Evolutionary conservation across 176 grass and related monocot species (phyloP).

Genomic region (Triticum aestivum): IWGSC_CS_RefSeq_v2.1 NC_057794.1:539225865-539226364

Average conservation of each 20-base stretch:
- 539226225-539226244: constrained; percentile 69
- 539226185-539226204: constrained; percentile 45
- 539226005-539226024: constrained; percentile 8
- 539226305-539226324: not conserved
- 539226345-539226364: not conserved
- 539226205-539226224: constrained; percentile 55
- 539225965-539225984: not conserved
- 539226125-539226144: constrained; percentile 69
- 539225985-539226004: constrained; percentile 31
- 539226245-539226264: constrained; percentile 60
- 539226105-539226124: constrained; percentile 68
- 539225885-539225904: no score
- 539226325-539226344: not conserved
- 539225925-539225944: constrained; percentile 30
- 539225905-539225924: not conserved
- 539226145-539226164: constrained; percentile 62
- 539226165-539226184: constrained; percentile 15
- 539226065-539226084: not conserved
- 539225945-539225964: constrained; percentile 47
- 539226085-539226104: not conserved
- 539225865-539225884: no score
- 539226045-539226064: constrained; percentile 20
- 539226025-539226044: not conserved
- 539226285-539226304: constrained; percentile 81
- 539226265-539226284: constrained; percentile 85